A percentile compares a stretch with the other conserved stretches of the same genome.
phyloP scores from a whole-genome alignment of 805 yeast species.

The Starmerella vaccinii region DNA sequence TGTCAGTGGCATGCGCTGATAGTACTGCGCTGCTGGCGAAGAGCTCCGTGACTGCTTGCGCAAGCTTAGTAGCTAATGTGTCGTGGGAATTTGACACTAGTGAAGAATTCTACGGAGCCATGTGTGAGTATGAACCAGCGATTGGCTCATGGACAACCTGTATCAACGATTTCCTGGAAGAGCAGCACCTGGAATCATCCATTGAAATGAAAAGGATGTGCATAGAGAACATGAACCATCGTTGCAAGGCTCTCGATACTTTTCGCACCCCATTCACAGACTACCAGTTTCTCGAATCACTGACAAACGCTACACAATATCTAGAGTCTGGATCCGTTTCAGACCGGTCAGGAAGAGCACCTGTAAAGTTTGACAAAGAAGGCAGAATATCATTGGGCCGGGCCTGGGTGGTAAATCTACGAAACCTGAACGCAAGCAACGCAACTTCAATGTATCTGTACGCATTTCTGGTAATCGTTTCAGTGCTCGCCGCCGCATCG shows the following conservation, averaged over 20 bases:
- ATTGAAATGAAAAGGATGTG: background rate
- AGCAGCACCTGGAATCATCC: background rate
- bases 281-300: background rate
- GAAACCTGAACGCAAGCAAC: background rate
- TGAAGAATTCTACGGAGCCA: background rate
- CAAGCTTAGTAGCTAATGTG: background rate
- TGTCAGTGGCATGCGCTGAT: background rate
- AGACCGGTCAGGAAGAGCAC: background rate
- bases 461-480: background rate
- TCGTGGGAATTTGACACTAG: background rate
- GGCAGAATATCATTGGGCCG: background rate
- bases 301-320: background rate
- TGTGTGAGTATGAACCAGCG: conserved; percentile 14
- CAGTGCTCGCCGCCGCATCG: background rate
- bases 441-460: background rate
- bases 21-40: background rate
- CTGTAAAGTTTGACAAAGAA: background rate
- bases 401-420: background rate
- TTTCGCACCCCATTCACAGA: background rate
- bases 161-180: background rate
- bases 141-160: conserved; percentile 13
- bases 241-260: background rate
- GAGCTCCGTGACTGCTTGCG: conserved; percentile 1
- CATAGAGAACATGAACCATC: background rate
- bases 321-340: background rate